Conservation (phyloP, 768 basidiomycete species). For the Leccinum aurantiacum region DNA sequence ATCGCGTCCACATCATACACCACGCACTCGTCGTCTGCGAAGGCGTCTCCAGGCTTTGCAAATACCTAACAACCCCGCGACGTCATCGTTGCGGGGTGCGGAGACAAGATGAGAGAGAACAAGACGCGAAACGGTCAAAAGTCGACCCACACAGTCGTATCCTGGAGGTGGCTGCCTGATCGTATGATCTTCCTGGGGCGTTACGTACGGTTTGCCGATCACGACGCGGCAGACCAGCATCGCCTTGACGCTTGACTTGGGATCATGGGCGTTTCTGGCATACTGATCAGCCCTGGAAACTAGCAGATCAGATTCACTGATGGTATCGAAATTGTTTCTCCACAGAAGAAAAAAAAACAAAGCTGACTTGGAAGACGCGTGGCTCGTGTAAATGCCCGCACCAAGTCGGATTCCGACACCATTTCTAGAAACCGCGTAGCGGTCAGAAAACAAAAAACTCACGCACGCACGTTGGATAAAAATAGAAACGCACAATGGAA, state of each 20-base stretch:
- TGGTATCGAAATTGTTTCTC: neutral
- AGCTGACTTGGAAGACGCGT: slow-evolving; percentile 24
- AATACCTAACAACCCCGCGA: slow-evolving; percentile 12
- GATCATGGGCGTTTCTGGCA: slow-evolving; percentile 11
- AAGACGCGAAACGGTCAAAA: neutral
- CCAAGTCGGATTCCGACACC: slow-evolving; percentile 23
- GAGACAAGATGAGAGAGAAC: neutral
- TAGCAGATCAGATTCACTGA: neutral
- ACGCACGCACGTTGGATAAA: neutral
- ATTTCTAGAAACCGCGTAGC: slow-evolving; percentile 1
- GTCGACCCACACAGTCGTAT: slow-evolving; percentile 23
- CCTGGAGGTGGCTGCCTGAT: slow-evolving; percentile 18
- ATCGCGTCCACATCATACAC: slow-evolving; percentile 28
- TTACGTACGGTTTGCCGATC: slow-evolving; percentile 14
- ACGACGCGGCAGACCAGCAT: slow-evolving; percentile 28
- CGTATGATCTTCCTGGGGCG: slow-evolving; percentile 6
- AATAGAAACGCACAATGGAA: slow-evolving; percentile 15
- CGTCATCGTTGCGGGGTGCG: too few relatives aligned
- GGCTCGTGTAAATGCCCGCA: slow-evolving; percentile 26
- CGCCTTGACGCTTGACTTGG: slow-evolving; percentile 11
- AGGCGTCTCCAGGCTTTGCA: slow-evolving; percentile 12
- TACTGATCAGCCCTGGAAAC: slow-evolving; percentile 22
- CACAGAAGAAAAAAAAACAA: neutral
- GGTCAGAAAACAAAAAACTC: slow-evolving; percentile 11
- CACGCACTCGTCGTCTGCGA: slow-evolving; percentile 26